These are phyloP conservation scores for Rhizopogon roseolus DNA, from an alignment of 768 basidiomycete genomes.

Conservation along the genomic window DNA sequence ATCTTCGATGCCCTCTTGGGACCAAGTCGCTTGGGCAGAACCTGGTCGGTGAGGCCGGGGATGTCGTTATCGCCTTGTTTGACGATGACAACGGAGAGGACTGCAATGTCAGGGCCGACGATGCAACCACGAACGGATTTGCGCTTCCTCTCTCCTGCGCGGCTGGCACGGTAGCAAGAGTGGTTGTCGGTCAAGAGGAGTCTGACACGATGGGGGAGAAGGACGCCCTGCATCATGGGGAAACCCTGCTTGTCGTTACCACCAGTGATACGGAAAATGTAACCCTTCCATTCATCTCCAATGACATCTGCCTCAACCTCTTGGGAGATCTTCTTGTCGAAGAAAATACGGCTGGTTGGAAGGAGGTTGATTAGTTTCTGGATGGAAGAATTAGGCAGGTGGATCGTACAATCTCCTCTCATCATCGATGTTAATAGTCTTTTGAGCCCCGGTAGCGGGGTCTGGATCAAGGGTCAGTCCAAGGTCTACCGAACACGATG, in stretches of 20 bases:
- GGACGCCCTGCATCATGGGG: conserved; percentile 99
- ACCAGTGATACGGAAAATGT: conserved; percentile 94
- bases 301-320: conserved; percentile 89
- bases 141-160: conserved; percentile 94
- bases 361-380: neutral
- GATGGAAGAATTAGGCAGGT: neutral
- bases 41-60: conserved; percentile 85
- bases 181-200: conserved; percentile 95
- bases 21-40: conserved; percentile 92
- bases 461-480: conserved; percentile 40
- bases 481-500: conserved; percentile 4
- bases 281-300: conserved; percentile 96
- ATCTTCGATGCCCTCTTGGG: conserved; percentile 99
- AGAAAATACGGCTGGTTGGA: conserved; percentile 80
- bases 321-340: conserved; percentile 95
- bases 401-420: conserved; percentile 75
- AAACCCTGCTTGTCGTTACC: conserved; percentile 99
- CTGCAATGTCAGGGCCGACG: conserved; percentile 94
- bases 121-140: conserved; percentile 99
- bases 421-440: conserved; percentile 91
- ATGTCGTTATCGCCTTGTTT: conserved; percentile 93
- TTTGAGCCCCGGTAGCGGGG: conserved; percentile 97
- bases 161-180: conserved; percentile 94
- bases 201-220: conserved; percentile 88
- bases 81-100: conserved; percentile 89